These are phyloP conservation scores for Umbelopsis sp. DNA, from an alignment of 371 early-diverging fungal species.

Conservation along the genomic window DNA sequence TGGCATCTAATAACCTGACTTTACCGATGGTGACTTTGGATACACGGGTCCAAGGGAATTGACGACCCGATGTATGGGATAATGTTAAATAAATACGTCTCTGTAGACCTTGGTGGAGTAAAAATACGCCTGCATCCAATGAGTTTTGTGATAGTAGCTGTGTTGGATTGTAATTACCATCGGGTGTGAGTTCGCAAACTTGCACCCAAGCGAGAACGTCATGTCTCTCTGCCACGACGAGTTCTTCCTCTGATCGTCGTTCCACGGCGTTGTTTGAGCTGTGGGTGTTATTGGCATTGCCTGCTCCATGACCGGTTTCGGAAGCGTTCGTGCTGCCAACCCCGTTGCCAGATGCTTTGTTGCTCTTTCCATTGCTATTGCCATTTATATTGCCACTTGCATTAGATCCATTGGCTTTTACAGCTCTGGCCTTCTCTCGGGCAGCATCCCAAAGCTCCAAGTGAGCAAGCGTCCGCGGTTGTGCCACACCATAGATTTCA, in stretches of 20 bases:
- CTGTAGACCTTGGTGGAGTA: slow-evolving; percentile 85
- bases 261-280: slow-evolving; percentile 30
- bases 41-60: slow-evolving; percentile 68
- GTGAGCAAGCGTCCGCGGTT: slow-evolving; percentile 51
- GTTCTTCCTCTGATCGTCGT: slow-evolving; percentile 68
- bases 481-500: slow-evolving; percentile 71
- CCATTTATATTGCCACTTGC: not conserved
- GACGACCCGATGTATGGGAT: slow-evolving; percentile 77
- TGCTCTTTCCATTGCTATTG: slow-evolving; percentile 21
- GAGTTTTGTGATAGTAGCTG: slow-evolving; percentile 60
- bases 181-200: slow-evolving; percentile 66
- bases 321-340: too few species aligned
- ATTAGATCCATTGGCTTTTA: slow-evolving; percentile 15
- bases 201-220: slow-evolving; percentile 73
- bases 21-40: slow-evolving; percentile 62
- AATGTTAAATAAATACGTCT: slow-evolving; percentile 73
- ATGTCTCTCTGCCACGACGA: slow-evolving; percentile 68
- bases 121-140: slow-evolving; percentile 69
- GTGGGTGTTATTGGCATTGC: too few species aligned
- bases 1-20: slow-evolving; percentile 68
- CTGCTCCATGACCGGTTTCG: too few species aligned
- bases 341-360: too few species aligned
- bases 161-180: slow-evolving; percentile 77
- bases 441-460: slow-evolving; percentile 69
- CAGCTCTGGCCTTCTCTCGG: slow-evolving; percentile 43